Base-by-base conservation (phyloP, 2,329 filamentous ascomycete genomes). In the Microcyclosporella mali region DNA sequence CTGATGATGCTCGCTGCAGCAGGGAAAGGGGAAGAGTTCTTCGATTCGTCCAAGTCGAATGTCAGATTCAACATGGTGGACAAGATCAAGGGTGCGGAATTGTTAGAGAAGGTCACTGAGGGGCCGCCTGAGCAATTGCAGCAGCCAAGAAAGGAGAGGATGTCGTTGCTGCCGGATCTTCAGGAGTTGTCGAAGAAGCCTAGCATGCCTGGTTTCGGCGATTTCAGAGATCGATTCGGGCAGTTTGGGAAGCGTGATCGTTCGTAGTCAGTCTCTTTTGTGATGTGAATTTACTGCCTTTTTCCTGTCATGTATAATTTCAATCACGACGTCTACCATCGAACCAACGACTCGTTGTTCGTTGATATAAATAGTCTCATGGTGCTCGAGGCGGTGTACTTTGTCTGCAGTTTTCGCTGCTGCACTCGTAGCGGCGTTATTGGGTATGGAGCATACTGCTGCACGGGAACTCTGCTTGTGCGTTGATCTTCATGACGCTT, bases 51-150 rank as follows among this genome's bases (percentile, higher is more conserved):
- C 4, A 85, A 84, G 11, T 74, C 88, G 40, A 95, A 95, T 67
- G 89, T 85, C 69, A 94, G 95, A 63, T 98, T 95, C 62, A 85
- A 88, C 12, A 82, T 88, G 41, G 94, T 98, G 27, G 88, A 97
- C 67, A 85, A 87, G 40, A 74, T 94, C 63, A 94, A 94, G 62
- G 92, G 90, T 0, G 88, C 89, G 0, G 73, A 87, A 31, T 64
- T 98, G 49, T 67, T 98, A n/a, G 90, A 97, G 69, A 98, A 98
- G 85, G 62, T 67, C 2, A 40, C 45, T n/a, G 43, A 40, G 16
- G 43, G 30, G 17, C 41, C 43, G 6, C 29, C 44, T 12, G 43
- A 44, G 33, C 21, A 25, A 9, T 9, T 9, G 21, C 21, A 25
- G 21, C 21, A 25, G 21, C 21, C 44, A 21, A 35, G 42, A 21